phyloP scores from a whole-genome alignment of 169 alveolate genomes.

The Babesia bigemina region DNA sequence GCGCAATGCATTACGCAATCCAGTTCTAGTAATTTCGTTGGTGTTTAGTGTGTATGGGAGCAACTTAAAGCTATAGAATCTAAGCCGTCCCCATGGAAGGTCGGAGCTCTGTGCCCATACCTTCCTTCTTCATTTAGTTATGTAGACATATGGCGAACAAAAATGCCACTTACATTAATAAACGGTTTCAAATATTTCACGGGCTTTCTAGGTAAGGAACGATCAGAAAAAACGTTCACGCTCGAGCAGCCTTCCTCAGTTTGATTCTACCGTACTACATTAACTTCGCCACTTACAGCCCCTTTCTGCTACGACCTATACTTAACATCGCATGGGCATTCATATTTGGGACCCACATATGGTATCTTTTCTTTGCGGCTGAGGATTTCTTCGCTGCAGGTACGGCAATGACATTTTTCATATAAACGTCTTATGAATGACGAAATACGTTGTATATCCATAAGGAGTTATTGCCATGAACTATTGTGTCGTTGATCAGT shows the following conservation, averaged over 20 bases:
- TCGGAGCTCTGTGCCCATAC: not conserved
- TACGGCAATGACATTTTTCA: not conserved
- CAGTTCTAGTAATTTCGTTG: not conserved
- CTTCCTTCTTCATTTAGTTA: not conserved
- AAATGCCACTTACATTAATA: conserved; percentile 29
- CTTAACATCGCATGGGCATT: conserved; percentile 78
- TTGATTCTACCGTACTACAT: conserved; percentile 61
- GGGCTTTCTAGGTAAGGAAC: conserved; percentile 29
- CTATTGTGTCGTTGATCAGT: too few relatives aligned
- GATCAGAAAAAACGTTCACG: too few relatives aligned
- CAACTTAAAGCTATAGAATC: not conserved
- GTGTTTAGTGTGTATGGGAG: not conserved
- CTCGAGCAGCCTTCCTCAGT: conserved; percentile 35
- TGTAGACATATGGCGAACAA: not conserved
- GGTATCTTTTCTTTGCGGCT: conserved; percentile 57
- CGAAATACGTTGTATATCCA: too few relatives aligned
- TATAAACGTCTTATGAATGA: too few relatives aligned
- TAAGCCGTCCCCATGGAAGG: conserved; percentile 15
- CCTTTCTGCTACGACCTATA: conserved; percentile 67
- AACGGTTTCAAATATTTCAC: conserved; percentile 21
- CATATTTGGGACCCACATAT: conserved; percentile 75
- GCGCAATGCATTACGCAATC: not conserved
- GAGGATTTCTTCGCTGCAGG: conserved; percentile 30
- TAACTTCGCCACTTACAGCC: conserved; percentile 46
- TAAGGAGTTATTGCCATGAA: too few relatives aligned